Evolutionary conservation across 495 filamentous ascomycete species (phyloP), one percentile per base, ranked within the genome.

Genomic region (Chaetomium tenue): DNA sequence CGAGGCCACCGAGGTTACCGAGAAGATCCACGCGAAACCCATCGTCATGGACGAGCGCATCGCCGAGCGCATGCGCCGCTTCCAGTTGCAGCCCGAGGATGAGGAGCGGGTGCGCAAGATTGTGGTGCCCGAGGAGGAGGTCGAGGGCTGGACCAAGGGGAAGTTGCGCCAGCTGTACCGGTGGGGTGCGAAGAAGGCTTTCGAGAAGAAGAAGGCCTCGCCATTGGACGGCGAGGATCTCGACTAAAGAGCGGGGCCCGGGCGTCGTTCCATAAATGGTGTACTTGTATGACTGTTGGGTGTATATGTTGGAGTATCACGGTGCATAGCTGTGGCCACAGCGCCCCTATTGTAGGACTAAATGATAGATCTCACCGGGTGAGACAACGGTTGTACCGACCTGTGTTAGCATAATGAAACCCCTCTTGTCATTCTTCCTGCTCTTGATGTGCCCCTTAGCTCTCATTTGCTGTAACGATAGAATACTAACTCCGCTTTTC

Each of bases 31-130:
- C 90, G 75, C 90, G 5, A 88, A 90, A 61, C 84, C 87, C 20
- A 77, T 98, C 16, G 87, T 91, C 3, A 72, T 97, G 5, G 94
- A 98, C 72, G 76, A 81, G 12, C 85, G 94, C 25, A 89, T 98
- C 63, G 84, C 84, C 16, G 81, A 77, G 66, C 86, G 92, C 44
- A 97, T 98, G 95, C 85, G 87, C 62, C 86, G 81, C 62, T 94
- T 93, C 72, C 82, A 87, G 71, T 66, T 91, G 15, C 74, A 67
- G 20, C 75, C 82, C 0, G 88, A 90, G 63, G 86, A 90, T 16
- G 90, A 93, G 73, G 84, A 81, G 16, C 83, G 87, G 47, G 86
- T 84, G 2, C 82, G 81, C 63, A 78, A 77, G 64, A 86, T 93
- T 59, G 79, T 78, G 26, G 80, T 87, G 33, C 82, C 85, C 2